phyloP scores from a whole-genome alignment of 768 basidiomycete genomes.

The Boletus coccyginus region DNA sequence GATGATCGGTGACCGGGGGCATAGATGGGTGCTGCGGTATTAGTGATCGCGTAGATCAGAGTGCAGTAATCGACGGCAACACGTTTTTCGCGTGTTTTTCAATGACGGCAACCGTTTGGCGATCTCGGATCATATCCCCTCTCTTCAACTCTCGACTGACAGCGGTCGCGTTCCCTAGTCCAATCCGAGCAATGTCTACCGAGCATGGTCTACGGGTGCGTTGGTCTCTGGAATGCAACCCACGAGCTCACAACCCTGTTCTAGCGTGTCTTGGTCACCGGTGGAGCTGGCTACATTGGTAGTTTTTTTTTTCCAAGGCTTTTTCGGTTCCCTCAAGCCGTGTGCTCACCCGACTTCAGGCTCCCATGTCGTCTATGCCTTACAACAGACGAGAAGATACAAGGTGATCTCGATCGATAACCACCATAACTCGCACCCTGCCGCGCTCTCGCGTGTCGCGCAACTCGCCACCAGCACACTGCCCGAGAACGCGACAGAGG shows the following conservation, averaged over 20 bases:
- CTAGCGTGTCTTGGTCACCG: slow-evolving; percentile 67
- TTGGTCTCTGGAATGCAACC: slow-evolving; percentile 13
- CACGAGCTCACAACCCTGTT: slow-evolving; percentile 10
- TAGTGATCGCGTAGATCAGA: neutral
- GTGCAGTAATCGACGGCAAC: neutral
- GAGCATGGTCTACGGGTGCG: slow-evolving; percentile 45
- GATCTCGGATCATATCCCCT: slow-evolving; percentile 1
- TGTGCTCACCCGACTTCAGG: slow-evolving; percentile 44
- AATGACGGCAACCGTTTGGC: slow-evolving; percentile 2
- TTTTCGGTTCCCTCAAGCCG: slow-evolving; percentile 1
- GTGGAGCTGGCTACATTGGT: slow-evolving; percentile 93
- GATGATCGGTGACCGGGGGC: slow-evolving; percentile 32
- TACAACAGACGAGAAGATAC: slow-evolving; percentile 85
- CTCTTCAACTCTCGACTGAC: neutral
- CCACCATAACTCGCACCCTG: slow-evolving; percentile 84
- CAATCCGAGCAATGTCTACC: slow-evolving; percentile 24
- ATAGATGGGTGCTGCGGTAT: neutral
- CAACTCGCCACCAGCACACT: slow-evolving; percentile 78
- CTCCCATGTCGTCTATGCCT: slow-evolving; percentile 86
- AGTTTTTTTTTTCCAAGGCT: slow-evolving; percentile 1
- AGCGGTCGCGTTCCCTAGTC: neutral
- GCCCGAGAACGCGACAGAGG: slow-evolving; percentile 58
- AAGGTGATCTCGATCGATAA: slow-evolving; percentile 96
- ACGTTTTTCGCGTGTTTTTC: slow-evolving; percentile 13
- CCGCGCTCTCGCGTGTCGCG: slow-evolving; percentile 70